These are phyloP conservation scores for Globisporangium takayamanum DNA, from an alignment of 352 stramenopile genomes.

Conservation along the genomic window DNA sequence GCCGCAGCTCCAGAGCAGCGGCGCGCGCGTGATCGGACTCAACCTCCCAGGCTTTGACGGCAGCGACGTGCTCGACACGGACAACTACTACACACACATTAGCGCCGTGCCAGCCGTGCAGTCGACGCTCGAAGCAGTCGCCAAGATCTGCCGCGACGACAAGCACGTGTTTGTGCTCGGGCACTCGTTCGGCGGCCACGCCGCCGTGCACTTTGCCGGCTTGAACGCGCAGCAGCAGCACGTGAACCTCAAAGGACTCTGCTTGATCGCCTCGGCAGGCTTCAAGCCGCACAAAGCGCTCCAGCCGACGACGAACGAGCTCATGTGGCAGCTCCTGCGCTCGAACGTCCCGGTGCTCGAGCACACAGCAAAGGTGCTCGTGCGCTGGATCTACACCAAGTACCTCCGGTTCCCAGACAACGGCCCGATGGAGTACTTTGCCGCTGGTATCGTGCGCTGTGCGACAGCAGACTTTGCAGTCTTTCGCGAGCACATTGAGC, in stretches of 20 bases:
- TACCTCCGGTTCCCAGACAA: constrained; percentile 40
- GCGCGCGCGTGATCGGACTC: constrained; percentile 44
- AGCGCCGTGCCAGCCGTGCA: constrained; percentile 26
- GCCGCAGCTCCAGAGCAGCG: constrained; percentile 26
- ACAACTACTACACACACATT: constrained; percentile 39
- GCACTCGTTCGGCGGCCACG: constrained; percentile 13
- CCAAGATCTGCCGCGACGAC: constrained; percentile 21
- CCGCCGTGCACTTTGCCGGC: constrained; percentile 40
- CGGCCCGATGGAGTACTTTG: constrained; percentile 42
- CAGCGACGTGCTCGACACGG: constrained; percentile 28
- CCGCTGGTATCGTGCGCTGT: constrained; percentile 43
- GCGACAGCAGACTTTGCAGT: constrained; percentile 40
- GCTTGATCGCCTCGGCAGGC: constrained; percentile 42
- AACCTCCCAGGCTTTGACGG: constrained; percentile 58
- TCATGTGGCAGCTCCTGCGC: constrained; percentile 21
- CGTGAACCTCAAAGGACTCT: constrained; percentile 38
- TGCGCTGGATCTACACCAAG: constrained; percentile 30
- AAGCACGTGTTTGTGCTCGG: constrained; percentile 9
- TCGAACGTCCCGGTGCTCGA: constrained; percentile 12
- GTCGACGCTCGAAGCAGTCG: constrained; percentile 36
- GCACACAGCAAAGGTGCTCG: constrained; percentile 3
- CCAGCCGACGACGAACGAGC: constrained; percentile 5
- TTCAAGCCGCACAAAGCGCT: constrained; percentile 41
- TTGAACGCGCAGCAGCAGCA: constrained; percentile 23
- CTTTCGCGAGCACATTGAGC: constrained; percentile 26